phyloP scores from a whole-genome alignment of 306 rosid genomes.

The Urtica urens region DNA sequence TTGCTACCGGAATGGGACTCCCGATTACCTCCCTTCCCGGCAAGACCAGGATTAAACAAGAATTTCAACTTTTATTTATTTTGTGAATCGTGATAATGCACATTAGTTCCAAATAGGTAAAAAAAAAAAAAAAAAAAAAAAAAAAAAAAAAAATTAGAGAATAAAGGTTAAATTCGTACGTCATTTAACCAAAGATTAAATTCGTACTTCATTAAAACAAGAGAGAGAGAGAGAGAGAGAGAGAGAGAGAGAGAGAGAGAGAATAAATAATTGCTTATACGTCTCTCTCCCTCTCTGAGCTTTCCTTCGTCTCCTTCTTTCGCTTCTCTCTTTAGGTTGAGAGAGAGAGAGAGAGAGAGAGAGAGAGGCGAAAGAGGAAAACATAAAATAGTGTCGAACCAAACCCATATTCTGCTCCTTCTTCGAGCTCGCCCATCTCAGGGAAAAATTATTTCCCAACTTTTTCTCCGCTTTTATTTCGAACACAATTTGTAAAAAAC shows the following conservation, averaged over 20 bases:
- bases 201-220: too few relatives aligned
- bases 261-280: conserved; percentile 24
- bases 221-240: neutral
- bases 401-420: conserved; percentile 1
- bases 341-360: conserved; percentile 22
- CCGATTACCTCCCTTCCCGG: too few relatives aligned
- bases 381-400: conserved; percentile 22
- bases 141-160: too few relatives aligned
- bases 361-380: conserved; percentile 27
- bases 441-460: neutral
- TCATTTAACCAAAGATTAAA: too few relatives aligned
- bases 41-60: too few relatives aligned
- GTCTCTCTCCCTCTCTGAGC: conserved; percentile 32
- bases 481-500: neutral
- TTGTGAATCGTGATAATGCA: too few relatives aligned
- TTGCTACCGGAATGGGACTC: too few relatives aligned
- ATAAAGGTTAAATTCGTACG: too few relatives aligned
- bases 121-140: too few relatives aligned
- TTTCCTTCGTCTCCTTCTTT: conserved; percentile 31
- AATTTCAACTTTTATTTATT: too few relatives aligned
- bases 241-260: neutral
- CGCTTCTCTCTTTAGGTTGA: conserved; percentile 19
- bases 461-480: conserved; percentile 1
- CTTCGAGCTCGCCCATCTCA: neutral
- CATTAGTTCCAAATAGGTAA: too few relatives aligned